Evolutionary conservation across 2,329 filamentous ascomycete genomes (phyloP).

Genomic region (Lithohypha guttulata): DNA sequence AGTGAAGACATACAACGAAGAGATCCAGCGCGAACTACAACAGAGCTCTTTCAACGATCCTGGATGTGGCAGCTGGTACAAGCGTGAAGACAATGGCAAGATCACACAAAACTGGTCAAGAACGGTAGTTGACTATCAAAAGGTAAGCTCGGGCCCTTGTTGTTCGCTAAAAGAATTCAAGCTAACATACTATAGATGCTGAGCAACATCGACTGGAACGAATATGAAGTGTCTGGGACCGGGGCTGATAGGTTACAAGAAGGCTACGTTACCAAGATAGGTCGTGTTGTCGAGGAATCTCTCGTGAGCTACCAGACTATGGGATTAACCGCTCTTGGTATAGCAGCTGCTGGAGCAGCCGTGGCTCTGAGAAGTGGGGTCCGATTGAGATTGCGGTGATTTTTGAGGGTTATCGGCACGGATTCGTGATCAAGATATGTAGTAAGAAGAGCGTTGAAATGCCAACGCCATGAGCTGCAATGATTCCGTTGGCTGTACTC

Average conservation of each 20-base stretch:
- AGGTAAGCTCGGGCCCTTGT: conserved; percentile 18
- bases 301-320: conserved; percentile 25
- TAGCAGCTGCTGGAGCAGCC: conserved; percentile 46
- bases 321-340: conserved; percentile 64
- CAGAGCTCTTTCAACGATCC: conserved; percentile 43
- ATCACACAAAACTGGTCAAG: conserved; percentile 50
- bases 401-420: neutral
- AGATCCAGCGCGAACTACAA: conserved; percentile 25
- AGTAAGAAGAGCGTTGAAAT: too few species aligned
- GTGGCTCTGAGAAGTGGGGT: conserved; percentile 12
- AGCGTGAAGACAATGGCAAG: conserved; percentile 38
- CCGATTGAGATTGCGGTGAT: conserved; percentile 11
- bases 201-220: conserved; percentile 23
- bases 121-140: conserved; percentile 47
- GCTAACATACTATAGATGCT: conserved; percentile 17
- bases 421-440: too few species aligned
- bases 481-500: too few species aligned
- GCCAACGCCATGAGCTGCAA: too few species aligned
- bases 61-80: conserved; percentile 47
- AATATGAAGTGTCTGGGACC: conserved; percentile 21
- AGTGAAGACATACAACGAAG: conserved; percentile 17
- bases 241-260: conserved; percentile 15
- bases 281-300: conserved; percentile 29
- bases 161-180: neutral
- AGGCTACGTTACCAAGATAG: conserved; percentile 17